Evolutionary conservation across 2,329 filamentous ascomycete genomes (phyloP), one percentile per base, ranked within the genome.

Genomic region (Escovopsis weberi): DNA sequence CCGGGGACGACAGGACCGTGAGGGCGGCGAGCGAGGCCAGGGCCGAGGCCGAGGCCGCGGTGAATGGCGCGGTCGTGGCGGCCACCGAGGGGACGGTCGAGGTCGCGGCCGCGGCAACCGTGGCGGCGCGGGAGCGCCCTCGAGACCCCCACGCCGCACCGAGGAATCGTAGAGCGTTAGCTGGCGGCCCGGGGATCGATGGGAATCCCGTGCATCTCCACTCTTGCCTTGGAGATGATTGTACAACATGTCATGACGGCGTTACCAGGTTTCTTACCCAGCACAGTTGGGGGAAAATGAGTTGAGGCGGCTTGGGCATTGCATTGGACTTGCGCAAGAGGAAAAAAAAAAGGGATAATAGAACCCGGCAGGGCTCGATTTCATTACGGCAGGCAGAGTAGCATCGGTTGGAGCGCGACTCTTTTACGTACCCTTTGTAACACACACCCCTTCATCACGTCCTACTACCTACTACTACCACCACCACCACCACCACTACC

Each of bases 1-100:
- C 59, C 70, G 70, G 45, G 68, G 67, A 42, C 71, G 71, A 43
- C 68, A 69, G 53, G 70, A 68, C 44, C 67, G 73, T 40, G 73
- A 75, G 43, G 66, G 65, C 33, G 59, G 64, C 43, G 62, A 32
- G 28, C 28, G 53, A 34, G 59, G 63, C 44, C 62, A 51, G 45
- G 55, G 54, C 48, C 60, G 69, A 33, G 55, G 54, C 48, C 60
- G 69, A 32, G 65, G 70, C 33, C 66, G 70, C 47, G 67, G 68
- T 37, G 65, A 70, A 39, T 61, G 62, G 49, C 66, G 74, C 43
- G 71, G 72, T 28, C 66, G 74, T 47, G 69, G 70, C 43, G 69
- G 69, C 33, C 62, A 62, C 47, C 66, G 71, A 43, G 67, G 70
- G 34, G 64, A 67, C 42, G 64, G 66, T 35, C 65, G 67, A 42